Evolutionary conservation across 75 land plant species (phyloP), one percentile per base, ranked within the genome.

Genomic region (Pseudotsuga menziesii): DNA sequence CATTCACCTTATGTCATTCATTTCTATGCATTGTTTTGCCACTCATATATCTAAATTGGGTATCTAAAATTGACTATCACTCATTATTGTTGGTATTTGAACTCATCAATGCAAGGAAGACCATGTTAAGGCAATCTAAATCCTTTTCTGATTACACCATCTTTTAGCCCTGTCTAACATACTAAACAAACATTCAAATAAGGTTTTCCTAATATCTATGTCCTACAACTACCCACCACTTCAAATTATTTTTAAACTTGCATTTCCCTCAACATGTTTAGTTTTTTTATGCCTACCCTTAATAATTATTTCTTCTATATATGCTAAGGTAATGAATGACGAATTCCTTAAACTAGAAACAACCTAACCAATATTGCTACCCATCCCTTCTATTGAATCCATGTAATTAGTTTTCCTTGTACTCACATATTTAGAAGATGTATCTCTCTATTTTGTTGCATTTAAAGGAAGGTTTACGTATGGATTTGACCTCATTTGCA

Each of bases 101-200:
- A n/a, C 56, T 67, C 80, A 78, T 41, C 83, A 69, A 32, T 77
- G 78, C 64, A 84, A 76, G 44, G 85, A 60, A 57, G 75, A 76
- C 72, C 84, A 72, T 72, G 84, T 79, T 55, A 76, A 77, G 73
- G 72, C 76, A 54, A 57, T 85, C 85, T 78, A 87, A 12, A 78
- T 41, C 66, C 76, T 76, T 76, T 87, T 79, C 44, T 61, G 79
- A 70, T 73, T 84, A 66, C 71, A 66, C 26, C 83, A 83, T 62
- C 86, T 77, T 44, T 58, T 67, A 77, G 85, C 84, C 71, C 82
- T 72, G 39, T 72, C 86, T 52, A 76, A 81, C 54, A 80, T 48
- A 29, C n/a, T 84, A 89, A 83, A 81, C 67, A 80, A 56, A 11
- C 77, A 74, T 29, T 83, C 89, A 61, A 85, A 26, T 19, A 78